Percentiles rank a stretch among this genome's conserved stretches.
Evolutionary conservation across 345 rosid species (phyloP).

Genomic region (Aegle marmelos): DNA sequence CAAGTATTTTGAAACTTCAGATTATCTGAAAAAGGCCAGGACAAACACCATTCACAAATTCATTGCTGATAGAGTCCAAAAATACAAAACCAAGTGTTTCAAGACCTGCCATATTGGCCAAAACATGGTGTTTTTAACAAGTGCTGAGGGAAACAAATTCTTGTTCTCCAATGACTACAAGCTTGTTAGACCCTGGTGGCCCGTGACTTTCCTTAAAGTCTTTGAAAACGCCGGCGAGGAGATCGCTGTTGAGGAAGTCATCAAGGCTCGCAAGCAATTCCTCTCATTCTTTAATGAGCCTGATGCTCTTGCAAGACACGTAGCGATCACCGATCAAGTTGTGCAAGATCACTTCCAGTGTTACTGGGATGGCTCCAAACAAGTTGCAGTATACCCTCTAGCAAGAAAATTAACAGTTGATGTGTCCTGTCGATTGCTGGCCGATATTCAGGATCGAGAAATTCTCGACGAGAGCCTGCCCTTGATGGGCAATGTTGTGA

Average conservation of each 20-base stretch:
- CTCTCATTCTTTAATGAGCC: neutral
- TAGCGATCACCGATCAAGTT: neutral
- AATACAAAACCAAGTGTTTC: neutral
- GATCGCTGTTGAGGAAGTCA: neutral
- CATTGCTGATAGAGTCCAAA: neutral
- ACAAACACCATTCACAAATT: neutral
- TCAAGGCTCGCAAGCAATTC: neutral
- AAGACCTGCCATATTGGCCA: neutral
- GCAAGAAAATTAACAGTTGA: neutral
- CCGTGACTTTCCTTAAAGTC: neutral
- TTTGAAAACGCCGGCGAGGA: neutral
- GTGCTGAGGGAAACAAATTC: neutral
- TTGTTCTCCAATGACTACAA: neutral
- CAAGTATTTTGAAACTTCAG: neutral
- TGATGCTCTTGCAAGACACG: neutral
- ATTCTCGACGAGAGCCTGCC: neutral
- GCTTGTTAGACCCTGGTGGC: neutral
- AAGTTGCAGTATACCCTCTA: neutral
- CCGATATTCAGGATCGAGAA: neutral
- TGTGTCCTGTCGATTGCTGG: neutral
- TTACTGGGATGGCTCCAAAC: neutral
- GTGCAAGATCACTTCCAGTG: neutral
- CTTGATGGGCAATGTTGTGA: neutral
- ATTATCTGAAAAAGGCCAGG: neutral
- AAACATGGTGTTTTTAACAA: neutral